Conservation (phyloP, 139 green algal species). For the Microglena sp. region DNA sequence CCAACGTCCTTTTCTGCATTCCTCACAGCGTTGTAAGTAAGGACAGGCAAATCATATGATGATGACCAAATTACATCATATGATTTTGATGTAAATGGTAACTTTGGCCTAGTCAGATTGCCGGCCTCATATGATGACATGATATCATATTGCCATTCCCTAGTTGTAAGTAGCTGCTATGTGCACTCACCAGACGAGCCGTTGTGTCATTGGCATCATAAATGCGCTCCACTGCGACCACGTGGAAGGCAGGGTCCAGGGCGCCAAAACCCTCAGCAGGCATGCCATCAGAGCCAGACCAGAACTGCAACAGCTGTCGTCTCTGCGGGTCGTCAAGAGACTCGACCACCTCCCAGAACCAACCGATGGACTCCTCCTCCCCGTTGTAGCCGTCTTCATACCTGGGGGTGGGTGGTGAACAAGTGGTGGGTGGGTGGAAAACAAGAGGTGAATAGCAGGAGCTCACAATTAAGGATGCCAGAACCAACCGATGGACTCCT, state of each 20-base stretch:
- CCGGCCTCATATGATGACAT: too few relatives aligned
- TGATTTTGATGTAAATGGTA: too few relatives aligned
- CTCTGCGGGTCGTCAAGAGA: conserved; percentile 38
- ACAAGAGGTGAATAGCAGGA: not conserved
- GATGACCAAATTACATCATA: too few relatives aligned
- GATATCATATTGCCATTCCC: too few relatives aligned
- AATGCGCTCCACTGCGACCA: conserved; percentile 47
- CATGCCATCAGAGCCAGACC: conserved; percentile 47
- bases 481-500: conserved; percentile 48
- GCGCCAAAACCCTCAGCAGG: conserved; percentile 48
- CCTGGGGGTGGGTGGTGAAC: conserved; percentile 12
- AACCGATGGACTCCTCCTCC: conserved; percentile 44
- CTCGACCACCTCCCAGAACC: conserved; percentile 52
- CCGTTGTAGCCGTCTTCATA: conserved; percentile 56
- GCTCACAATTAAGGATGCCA: too few relatives aligned
- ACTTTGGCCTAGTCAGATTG: too few relatives aligned
- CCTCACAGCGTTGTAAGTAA: too few relatives aligned
- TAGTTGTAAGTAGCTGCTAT: not conserved
- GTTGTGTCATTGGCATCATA: conserved; percentile 47
- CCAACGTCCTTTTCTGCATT: too few relatives aligned
- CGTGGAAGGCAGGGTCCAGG: conserved; percentile 48
- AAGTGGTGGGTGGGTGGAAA: not conserved
- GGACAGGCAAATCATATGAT: too few relatives aligned
- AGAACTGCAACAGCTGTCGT: conserved; percentile 53
- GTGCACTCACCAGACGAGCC: conserved; percentile 23